Base-by-base conservation (phyloP, 306 rosid genomes). In the Myrica gale region DNA sequence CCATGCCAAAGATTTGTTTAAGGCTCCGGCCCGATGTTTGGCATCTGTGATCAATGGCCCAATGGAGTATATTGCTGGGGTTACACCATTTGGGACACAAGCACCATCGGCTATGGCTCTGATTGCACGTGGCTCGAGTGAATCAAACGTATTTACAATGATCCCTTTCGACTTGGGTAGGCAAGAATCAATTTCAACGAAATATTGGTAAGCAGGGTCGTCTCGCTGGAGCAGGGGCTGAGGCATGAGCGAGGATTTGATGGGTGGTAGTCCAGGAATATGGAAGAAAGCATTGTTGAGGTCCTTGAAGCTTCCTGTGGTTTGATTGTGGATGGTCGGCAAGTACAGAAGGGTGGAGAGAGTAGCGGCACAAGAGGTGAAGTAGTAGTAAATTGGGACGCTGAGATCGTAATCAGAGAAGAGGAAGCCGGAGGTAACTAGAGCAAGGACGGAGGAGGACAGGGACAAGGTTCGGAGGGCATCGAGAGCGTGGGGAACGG, bases 351-450 rank as follows among this genome's bases (percentile, higher is more conserved):
- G 41, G 67, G 65, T 15, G 10, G 73, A 66, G 10, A 76, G 69
- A 69, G 69, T 48, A 42, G 80, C 47, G 11, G 84, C 76, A 19
- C 74, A 43, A 19, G 80, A 75, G 26, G 39, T 62, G 76, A 51
- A 53, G 74, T 69, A 81, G 58, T 17, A 67, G 75, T 75, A 81
- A 1, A 26, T 75, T 15, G 80, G 84, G 76, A 81, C 71, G 58
- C 53, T 17, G 46, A 74, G 74, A 3, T 71, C 37, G 61, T 70
- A 46, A 74, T 63, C 52, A 43, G 41, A 42, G 46, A 61, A 5
- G 63, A 19, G 65, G 57, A 72, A 16, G 21, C 17, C 19, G 26
- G 58, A 52, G 73, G 74, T 81, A 11, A 81, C 37, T 3, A 75
- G 66, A 46, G 77, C 80, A 7, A 48, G 60, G 16, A 81, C 9